Evolutionary conservation across 1,139 yeast genomes (phyloP).

Genomic region (Yamadazyma membranifaciens): DNA sequence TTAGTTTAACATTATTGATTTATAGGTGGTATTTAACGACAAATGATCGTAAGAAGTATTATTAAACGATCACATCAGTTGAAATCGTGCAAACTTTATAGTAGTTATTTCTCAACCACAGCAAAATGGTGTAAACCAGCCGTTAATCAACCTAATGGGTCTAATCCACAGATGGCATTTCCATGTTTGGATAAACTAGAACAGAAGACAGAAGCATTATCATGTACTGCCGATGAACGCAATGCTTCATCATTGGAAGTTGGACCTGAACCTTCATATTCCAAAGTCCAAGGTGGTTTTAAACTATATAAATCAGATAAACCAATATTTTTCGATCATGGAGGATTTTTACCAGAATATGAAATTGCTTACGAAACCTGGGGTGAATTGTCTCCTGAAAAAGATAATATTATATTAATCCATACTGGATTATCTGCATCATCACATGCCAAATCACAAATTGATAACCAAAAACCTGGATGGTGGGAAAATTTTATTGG

Average conservation of each 20-base stretch:
- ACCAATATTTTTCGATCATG: constrained; percentile 76
- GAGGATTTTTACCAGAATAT: constrained; percentile 72
- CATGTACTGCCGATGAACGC: constrained; percentile 16
- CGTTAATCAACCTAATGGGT: constrained; percentile 12
- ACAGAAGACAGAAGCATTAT: constrained; percentile 49
- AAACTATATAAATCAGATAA: constrained; percentile 51
- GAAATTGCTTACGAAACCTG: constrained; percentile 89
- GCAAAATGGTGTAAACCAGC: neutral
- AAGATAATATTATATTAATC: constrained; percentile 69
- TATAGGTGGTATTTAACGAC: neutral
- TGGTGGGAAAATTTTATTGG: constrained; percentile 98
- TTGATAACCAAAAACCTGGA: constrained; percentile 67
- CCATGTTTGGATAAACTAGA: constrained; percentile 86
- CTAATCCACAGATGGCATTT: constrained; percentile 70
- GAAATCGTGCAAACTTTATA: neutral
- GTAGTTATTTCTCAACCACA: neutral
- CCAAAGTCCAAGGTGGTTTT: constrained; percentile 69
- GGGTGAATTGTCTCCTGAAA: constrained; percentile 67
- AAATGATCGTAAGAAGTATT: neutral
- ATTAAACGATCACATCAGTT: neutral
- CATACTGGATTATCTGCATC: constrained; percentile 95
- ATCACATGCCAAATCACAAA: constrained; percentile 89
- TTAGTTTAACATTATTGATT: neutral
- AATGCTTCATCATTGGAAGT: constrained; percentile 42
- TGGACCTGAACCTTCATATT: constrained; percentile 86